These are phyloP conservation scores for Gnaphalium uliginosum DNA, from an alignment of 129 eudicot genomes.

Conservation along the genomic window DNA sequence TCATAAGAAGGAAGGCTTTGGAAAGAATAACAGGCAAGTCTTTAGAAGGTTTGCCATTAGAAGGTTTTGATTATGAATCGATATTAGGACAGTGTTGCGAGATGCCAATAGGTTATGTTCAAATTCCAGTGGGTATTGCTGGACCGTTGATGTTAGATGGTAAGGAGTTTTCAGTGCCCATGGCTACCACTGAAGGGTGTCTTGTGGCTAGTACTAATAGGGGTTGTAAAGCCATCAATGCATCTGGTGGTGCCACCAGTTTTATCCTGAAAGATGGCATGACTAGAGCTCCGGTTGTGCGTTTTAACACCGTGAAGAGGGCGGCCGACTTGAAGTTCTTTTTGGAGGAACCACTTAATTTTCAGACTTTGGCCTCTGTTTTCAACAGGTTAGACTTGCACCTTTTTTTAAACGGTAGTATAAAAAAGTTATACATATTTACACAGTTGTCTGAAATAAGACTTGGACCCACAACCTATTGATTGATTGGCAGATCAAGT, in stretches of 20 bases:
- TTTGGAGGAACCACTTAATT: slow-evolving; percentile 1
- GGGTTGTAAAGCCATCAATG: slow-evolving; percentile 7
- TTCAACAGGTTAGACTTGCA: background rate
- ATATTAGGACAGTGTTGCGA: background rate
- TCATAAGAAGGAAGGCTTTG: background rate
- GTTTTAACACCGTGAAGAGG: background rate
- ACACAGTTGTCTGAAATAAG: background rate
- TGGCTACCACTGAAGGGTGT: slow-evolving; percentile 3
- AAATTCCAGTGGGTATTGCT: slow-evolving; percentile 1
- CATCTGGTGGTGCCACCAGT: background rate
- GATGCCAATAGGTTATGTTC: background rate
- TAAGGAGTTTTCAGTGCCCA: background rate
- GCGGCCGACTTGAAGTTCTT: background rate
- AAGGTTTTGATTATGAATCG: background rate
- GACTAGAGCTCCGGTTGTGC: background rate
- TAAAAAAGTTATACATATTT: too few species aligned
- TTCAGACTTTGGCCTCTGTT: background rate
- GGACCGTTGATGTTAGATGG: background rate
- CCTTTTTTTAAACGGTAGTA: too few species aligned
- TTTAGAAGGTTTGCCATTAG: background rate
- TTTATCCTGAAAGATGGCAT: background rate
- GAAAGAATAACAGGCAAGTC: background rate
- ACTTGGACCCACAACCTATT: background rate
- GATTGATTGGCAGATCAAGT: background rate
- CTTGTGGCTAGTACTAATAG: slow-evolving; percentile 6